Percentiles rank a stretch among this genome's conserved stretches.
These are phyloP conservation scores for Macroventuria anomochaeta DNA, from an alignment of 2,329 filamentous ascomycete species.

Conservation along the genomic window DNA sequence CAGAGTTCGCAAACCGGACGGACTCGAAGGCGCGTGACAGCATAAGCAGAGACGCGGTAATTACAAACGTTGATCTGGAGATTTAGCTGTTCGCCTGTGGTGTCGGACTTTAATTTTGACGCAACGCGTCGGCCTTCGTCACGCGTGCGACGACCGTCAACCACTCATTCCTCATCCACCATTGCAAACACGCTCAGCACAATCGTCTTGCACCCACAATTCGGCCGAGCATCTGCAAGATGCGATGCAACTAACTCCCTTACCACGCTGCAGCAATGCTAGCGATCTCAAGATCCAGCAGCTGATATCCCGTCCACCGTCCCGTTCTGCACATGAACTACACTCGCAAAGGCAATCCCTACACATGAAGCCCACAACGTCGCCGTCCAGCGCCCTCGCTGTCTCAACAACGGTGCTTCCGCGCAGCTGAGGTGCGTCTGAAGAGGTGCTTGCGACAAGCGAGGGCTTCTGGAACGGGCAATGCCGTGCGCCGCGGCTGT, in stretches of 20 bases:
- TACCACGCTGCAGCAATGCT: background rate
- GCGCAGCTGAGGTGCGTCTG: conserved; percentile 10
- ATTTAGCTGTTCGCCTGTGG: background rate
- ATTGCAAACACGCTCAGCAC: conserved; percentile 4
- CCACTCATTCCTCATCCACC: conserved; percentile 18
- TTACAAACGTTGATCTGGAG: conserved; percentile 4
- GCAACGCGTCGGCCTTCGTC: conserved; percentile 3
- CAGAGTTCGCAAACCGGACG: conserved; percentile 4
- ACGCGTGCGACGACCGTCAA: conserved; percentile 9
- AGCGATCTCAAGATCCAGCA: background rate
- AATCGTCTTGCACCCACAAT: background rate
- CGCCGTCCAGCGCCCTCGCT: conserved; percentile 4
- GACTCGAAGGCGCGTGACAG: conserved; percentile 2
- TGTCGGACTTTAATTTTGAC: conserved; percentile 1
- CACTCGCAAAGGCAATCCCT: background rate
- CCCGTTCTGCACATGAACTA: background rate
- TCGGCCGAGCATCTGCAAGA: background rate
- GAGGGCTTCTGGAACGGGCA: conserved; percentile 15
- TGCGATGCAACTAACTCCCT: background rate
- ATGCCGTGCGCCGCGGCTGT: conserved; percentile 4
- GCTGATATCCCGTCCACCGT: background rate
- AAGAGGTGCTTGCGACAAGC: conserved; percentile 5
- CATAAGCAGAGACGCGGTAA: conserved; percentile 8
- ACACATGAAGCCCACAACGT: conserved; percentile 15
- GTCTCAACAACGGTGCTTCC: conserved; percentile 12